Base-by-base conservation (phyloP, 805 yeast genomes). In the Blastobotrys mokoenaii region DNA sequence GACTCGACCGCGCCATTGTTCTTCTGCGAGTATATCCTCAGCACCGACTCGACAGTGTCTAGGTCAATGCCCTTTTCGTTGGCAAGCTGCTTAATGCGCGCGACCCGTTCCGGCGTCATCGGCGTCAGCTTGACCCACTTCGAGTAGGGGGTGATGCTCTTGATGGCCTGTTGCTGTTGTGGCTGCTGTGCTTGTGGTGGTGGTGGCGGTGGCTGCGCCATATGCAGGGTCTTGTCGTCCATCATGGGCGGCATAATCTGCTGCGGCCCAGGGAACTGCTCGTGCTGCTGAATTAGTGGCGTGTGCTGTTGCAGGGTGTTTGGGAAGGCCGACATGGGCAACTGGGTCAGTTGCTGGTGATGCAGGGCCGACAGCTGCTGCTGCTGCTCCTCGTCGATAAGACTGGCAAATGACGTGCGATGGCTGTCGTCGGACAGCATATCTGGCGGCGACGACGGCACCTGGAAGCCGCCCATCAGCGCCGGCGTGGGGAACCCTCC, bases 71-170 rank as follows among this genome's bases (percentile, higher is more conserved):
- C 58, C 51, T 58, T 55, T 16, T 45, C 53, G 9, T 27, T 38
- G 11, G 64, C 64, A 40, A 56, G 54, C 14, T 44, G 38, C 44
- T 53, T 50, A 47, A 60, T 59, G 16, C 49, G 35, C 18, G 44
- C 54, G 32, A 50, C 44, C 27, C 64, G 51, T 16, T 46, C 46
- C 3, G 48, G 50, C 7, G 57, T 56, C 55, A 60, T 54, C 12
- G 49, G 41, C 15, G 57, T 48, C 29, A 60, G 53, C 42, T 57
- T 57, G 46, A 60, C 57, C 59, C 59, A 57, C 31, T 56, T 49
- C 30, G 55, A 46, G 49, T 50, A 54, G 15, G 39, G 22, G 20
- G 38, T 34, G 4, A 17, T 14, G 15, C 15, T 11, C 22, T n/a
- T 17, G 38, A 34, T 34, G 7, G 20, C 38, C 16, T 14, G 20